Evolutionary conservation across 176 grass and related monocot genomes (phyloP).

Genomic region (Musa acuminata): DNA sequence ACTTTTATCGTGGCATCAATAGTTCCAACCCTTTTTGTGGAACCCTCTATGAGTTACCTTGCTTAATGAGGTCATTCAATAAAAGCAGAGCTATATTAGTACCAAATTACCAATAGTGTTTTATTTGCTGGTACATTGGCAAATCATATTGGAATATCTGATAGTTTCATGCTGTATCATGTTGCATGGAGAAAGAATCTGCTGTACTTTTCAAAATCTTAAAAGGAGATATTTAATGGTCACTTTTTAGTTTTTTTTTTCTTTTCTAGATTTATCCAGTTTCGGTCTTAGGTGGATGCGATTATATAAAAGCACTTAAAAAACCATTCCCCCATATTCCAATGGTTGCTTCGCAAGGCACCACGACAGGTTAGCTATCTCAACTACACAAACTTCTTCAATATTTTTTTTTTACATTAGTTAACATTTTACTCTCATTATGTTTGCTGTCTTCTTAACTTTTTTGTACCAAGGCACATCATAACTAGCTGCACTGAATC

Average conservation of each 20-base stretch:
- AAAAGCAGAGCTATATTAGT: no score
- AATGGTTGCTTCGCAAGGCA: constrained; percentile 93
- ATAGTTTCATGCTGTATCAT: not conserved
- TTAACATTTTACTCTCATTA: constrained; percentile 7
- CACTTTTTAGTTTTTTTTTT: not conserved
- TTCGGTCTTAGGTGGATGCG: constrained; percentile 66
- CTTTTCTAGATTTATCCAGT: constrained; percentile 64
- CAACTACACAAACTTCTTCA: not conserved
- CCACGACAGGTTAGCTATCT: constrained; percentile 35
- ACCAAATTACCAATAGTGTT: no score
- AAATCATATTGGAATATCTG: not conserved
- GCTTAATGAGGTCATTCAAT: no score
- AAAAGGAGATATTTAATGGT: not conserved
- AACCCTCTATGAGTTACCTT: no score
- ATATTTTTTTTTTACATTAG: not conserved
- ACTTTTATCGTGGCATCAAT: no score
- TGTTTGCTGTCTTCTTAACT: not conserved
- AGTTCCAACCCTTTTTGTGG: no score
- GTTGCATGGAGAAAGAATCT: not conserved
- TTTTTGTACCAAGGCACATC: not conserved
- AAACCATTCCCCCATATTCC: constrained; percentile 78
- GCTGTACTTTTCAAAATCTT: constrained; percentile 1
- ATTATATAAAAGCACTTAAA: constrained; percentile 72
- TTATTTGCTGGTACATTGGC: no score
- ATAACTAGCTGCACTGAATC: no score